Evolutionary conservation across 345 rosid genomes (phyloP), one percentile per base, ranked within the genome.

Genomic region (Eutrema japonicum): DNA sequence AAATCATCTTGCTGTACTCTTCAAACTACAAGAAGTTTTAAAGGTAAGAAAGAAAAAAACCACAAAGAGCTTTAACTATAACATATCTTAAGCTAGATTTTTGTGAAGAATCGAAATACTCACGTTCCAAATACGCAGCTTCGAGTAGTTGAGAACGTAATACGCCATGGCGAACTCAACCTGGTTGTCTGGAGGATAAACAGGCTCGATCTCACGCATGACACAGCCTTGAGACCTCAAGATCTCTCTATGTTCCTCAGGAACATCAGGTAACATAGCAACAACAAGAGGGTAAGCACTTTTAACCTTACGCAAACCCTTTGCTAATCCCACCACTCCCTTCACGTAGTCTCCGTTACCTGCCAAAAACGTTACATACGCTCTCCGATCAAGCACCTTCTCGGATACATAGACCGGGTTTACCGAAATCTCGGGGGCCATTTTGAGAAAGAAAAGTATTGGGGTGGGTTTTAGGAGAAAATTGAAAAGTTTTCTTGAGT

Each of bases 71-170:
- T 43, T 57, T 41, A 10, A 40, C 43, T 29, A 65, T 33, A 48
- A 38, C 30, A 48, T n/a, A 18, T 65, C 47, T 43, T 27, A 32
- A 29, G 27, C 9, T 38, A 52, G 4, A 13, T 1, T 10, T 14
- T 45, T 37, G 51, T 37, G 22, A 73, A 65, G 27, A 38, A 27
- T 55, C 35, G 0, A 42, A 0, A 18, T 40, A 68, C 85, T 76
- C 83, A 89, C 97, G 61, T 86, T 89, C 97, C 93, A 89, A 16
- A 92, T 89, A 47, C 93, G 93, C 13, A 92, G 89, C 73, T 92
- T 89, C 45, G 96, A 89, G 86, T 91, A 91, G 81, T 89, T 91
- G 77, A 91, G 86, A 38, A 87, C 93, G 46, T 83, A 91, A 66
- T 91, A 84, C 1, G 96, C 85, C 96, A 87, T 86, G 51, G 93